A percentile compares a stretch with the other conserved stretches of the same genome.
These are phyloP conservation scores for Asterophora parasitica DNA, from an alignment of 768 basidiomycete species.

Conservation along the genomic window DNA sequence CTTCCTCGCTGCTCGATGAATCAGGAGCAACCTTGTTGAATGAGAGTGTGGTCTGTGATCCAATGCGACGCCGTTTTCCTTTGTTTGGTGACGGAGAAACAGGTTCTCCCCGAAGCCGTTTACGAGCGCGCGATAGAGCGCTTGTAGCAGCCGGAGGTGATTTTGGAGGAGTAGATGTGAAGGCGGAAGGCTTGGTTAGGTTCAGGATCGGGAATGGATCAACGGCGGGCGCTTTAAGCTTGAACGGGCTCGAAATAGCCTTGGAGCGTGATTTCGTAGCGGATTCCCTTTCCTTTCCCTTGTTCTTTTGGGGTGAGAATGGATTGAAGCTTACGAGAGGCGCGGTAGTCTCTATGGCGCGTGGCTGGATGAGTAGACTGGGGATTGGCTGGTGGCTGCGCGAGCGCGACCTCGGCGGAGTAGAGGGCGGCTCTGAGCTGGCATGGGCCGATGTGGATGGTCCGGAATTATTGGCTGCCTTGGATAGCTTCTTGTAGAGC, in stretches of 20 bases:
- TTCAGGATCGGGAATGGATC: slow-evolving; percentile 35
- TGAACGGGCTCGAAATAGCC: slow-evolving; percentile 42
- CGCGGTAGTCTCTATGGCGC: slow-evolving; percentile 44
- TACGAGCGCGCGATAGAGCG: slow-evolving; percentile 66
- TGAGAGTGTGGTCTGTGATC: slow-evolving; percentile 34
- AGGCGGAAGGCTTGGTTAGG: slow-evolving; percentile 13
- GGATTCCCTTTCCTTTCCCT: slow-evolving; percentile 35
- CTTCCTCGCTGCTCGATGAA: slow-evolving; percentile 29
- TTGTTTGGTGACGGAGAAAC: slow-evolving; percentile 82
- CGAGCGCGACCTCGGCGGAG: slow-evolving; percentile 29
- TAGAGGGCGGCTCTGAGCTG: slow-evolving; percentile 29
- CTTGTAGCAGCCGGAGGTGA: slow-evolving; percentile 28
- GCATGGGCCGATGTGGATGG: slow-evolving; percentile 14
- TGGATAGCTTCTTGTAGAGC: slow-evolving; percentile 73
- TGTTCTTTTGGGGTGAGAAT: slow-evolving; percentile 74
- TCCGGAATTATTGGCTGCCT: slow-evolving; percentile 26
- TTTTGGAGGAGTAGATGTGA: slow-evolving; percentile 18
- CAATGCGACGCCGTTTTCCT: slow-evolving; percentile 62
- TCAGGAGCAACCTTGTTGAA: slow-evolving; percentile 30
- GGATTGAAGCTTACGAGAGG: slow-evolving; percentile 64
- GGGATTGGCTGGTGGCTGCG: slow-evolving; percentile 25
- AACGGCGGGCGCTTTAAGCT: slow-evolving; percentile 31
- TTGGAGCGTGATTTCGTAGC: slow-evolving; percentile 28
- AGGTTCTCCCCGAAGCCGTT: slow-evolving; percentile 76
- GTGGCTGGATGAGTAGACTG: slow-evolving; percentile 40